phyloP scores from a whole-genome alignment of 1,139 yeast species.

The Blastobotrys elegans region DNA sequence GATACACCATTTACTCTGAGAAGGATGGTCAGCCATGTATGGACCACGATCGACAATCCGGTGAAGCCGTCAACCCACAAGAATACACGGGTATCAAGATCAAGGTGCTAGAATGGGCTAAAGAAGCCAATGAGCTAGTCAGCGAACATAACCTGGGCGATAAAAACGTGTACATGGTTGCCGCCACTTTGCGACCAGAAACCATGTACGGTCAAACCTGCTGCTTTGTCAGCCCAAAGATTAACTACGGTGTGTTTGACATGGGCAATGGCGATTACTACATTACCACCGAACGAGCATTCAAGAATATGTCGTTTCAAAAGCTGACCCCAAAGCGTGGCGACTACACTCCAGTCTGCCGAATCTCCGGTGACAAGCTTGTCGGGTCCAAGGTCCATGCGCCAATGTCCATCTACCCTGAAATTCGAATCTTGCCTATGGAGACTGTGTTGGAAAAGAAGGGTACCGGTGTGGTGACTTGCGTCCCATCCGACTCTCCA shows the following conservation, averaged over 20 bases:
- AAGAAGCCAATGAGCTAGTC: slow-evolving; percentile 48
- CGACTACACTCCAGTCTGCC: slow-evolving; percentile 53
- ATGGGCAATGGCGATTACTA: slow-evolving; percentile 75
- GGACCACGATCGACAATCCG: slow-evolving; percentile 97
- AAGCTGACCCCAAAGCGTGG: slow-evolving; percentile 90
- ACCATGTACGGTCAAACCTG: slow-evolving; percentile 99
- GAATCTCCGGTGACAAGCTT: slow-evolving; percentile 64
- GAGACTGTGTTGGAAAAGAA: slow-evolving; percentile 90
- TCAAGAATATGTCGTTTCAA: slow-evolving; percentile 96
- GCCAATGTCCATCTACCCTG: slow-evolving; percentile 68
- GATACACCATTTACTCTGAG: slow-evolving; percentile 95
- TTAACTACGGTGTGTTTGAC: slow-evolving; percentile 84
- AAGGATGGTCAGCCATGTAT: slow-evolving; percentile 99
- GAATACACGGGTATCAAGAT: slow-evolving; percentile 94
- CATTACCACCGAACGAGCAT: slow-evolving; percentile 94
- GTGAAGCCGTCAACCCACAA: slow-evolving; percentile 97
- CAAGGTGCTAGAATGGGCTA: slow-evolving; percentile 55
- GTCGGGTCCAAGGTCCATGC: slow-evolving; percentile 86
- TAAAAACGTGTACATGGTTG: slow-evolving; percentile 76
- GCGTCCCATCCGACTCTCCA: slow-evolving; percentile 98
- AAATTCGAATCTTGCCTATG: slow-evolving; percentile 90
- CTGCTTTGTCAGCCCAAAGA: slow-evolving; percentile 95
- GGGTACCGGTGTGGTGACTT: slow-evolving; percentile 99
- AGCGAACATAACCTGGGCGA: slow-evolving; percentile 46
- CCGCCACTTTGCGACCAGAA: slow-evolving; percentile 98